Evolutionary conservation across 495 filamentous ascomycete species (phyloP).

Genomic region (Penicillium pulvis): DNA sequence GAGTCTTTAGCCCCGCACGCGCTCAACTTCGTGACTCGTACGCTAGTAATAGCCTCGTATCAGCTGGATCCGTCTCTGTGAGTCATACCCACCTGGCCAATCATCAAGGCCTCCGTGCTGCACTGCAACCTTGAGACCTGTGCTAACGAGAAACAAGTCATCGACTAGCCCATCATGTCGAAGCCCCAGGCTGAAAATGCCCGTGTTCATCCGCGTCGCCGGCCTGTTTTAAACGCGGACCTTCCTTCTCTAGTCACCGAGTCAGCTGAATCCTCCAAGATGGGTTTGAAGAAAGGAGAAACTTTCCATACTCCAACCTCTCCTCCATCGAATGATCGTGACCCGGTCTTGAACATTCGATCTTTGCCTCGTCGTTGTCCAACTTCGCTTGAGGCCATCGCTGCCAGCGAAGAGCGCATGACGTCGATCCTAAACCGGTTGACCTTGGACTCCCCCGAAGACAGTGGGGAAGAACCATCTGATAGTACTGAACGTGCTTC

Average conservation of each 20-base stretch:
- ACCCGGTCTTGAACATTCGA: constrained; percentile 47
- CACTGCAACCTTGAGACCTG: background rate
- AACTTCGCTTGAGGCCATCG: constrained; percentile 52
- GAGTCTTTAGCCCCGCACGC: background rate
- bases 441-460: constrained; percentile 39
- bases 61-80: constrained; percentile 16
- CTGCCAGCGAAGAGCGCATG: constrained; percentile 51
- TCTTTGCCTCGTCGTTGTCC: constrained; percentile 52
- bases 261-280: constrained; percentile 24
- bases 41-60: constrained; percentile 27
- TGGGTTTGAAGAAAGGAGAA: constrained; percentile 50
- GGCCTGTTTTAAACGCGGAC: constrained; percentile 33
- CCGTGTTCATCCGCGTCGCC: constrained; percentile 39
- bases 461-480: constrained; percentile 11
- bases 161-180: constrained; percentile 23
- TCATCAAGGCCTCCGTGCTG: background rate
- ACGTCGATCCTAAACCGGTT: constrained; percentile 45
- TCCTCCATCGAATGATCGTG: constrained; percentile 40
- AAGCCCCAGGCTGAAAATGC: constrained; percentile 23
- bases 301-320: constrained; percentile 53
- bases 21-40: constrained; percentile 22
- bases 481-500: background rate
- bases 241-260: constrained; percentile 33
- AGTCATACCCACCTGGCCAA: constrained; percentile 5
- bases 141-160: background rate